phyloP scores from a whole-genome alignment of 179 eudicot genomes.

The Sideroxylon spinosum region DNA sequence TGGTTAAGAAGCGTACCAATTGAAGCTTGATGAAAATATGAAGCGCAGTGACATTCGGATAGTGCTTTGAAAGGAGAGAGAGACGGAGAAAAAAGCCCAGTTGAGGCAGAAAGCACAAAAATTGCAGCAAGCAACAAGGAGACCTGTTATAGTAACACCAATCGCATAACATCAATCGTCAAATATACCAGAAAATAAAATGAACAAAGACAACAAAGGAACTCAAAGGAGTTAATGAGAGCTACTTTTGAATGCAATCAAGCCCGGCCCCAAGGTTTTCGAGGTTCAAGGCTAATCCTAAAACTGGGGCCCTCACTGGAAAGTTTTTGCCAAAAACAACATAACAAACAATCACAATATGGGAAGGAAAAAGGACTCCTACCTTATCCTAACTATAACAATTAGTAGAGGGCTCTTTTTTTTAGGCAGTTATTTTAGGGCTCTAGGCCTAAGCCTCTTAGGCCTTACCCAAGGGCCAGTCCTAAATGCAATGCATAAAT shows the following conservation, averaged over 20 bases:
- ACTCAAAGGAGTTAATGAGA: background rate
- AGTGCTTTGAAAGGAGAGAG: constrained; percentile 31
- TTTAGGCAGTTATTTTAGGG: too few relatives aligned
- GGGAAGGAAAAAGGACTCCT: too few relatives aligned
- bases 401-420: too few relatives aligned
- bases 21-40: constrained; percentile 93
- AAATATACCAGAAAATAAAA: background rate
- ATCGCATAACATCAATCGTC: background rate
- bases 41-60: constrained; percentile 66
- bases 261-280: too few relatives aligned
- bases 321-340: too few relatives aligned
- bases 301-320: too few relatives aligned
- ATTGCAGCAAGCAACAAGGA: constrained; percentile 70
- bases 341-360: too few relatives aligned
- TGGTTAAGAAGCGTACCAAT: constrained; percentile 66
- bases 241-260: background rate
- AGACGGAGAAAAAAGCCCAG: constrained; percentile 26
- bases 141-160: constrained; percentile 46
- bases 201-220: background rate
- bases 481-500: background rate
- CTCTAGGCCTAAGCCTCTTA: too few relatives aligned
- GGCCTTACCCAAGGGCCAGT: too few relatives aligned
- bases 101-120: constrained; percentile 51
- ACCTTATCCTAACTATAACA: too few relatives aligned
- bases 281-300: too few relatives aligned